A percentile compares a stretch with the other conserved stretches of the same genome.
Evolutionary conservation across 768 basidiomycete species (phyloP).

Genomic region (Rhizopogon rudus): DNA sequence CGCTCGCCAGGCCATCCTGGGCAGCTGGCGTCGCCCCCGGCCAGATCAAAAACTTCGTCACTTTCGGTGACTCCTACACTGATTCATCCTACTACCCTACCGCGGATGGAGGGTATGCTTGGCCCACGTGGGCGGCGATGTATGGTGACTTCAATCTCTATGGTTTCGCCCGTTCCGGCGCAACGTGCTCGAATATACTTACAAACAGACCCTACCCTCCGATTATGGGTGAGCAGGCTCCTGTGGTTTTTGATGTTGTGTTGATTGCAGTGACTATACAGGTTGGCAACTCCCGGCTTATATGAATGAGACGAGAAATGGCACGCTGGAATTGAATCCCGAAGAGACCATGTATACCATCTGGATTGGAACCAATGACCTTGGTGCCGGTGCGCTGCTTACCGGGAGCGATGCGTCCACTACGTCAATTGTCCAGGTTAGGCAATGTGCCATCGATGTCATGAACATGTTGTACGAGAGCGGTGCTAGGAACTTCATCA

Average conservation of each 20-base stretch:
- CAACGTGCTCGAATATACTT: constrained; percentile 60
- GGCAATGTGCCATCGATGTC: constrained; percentile 56
- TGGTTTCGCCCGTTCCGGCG: constrained; percentile 58
- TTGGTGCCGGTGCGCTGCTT: constrained; percentile 49
- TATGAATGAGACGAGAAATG: constrained; percentile 37
- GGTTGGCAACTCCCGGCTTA: constrained; percentile 41
- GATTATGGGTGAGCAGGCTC: constrained; percentile 45
- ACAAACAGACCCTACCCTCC: constrained; percentile 56
- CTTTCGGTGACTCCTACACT: constrained; percentile 66
- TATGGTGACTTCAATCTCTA: constrained; percentile 49
- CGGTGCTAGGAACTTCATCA: constrained; percentile 63
- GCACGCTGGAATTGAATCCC: constrained; percentile 33
- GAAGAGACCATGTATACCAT: constrained; percentile 55
- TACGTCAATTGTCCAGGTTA: constrained; percentile 55
- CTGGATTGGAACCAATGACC: constrained; percentile 68
- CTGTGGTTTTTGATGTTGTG: too few species aligned
- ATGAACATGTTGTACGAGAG: constrained; percentile 48
- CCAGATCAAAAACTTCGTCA: constrained; percentile 60
- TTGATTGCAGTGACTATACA: background rate
- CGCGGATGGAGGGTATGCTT: constrained; percentile 41
- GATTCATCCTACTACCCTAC: constrained; percentile 37
- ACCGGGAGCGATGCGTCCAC: constrained; percentile 40
- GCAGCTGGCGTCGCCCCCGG: constrained; percentile 26
- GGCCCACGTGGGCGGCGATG: constrained; percentile 57
- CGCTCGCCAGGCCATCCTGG: constrained; percentile 5